phyloP scores from a whole-genome alignment of 371 early-diverging fungal genomes.

The Thermomucor indicae-seudaticae region DNA sequence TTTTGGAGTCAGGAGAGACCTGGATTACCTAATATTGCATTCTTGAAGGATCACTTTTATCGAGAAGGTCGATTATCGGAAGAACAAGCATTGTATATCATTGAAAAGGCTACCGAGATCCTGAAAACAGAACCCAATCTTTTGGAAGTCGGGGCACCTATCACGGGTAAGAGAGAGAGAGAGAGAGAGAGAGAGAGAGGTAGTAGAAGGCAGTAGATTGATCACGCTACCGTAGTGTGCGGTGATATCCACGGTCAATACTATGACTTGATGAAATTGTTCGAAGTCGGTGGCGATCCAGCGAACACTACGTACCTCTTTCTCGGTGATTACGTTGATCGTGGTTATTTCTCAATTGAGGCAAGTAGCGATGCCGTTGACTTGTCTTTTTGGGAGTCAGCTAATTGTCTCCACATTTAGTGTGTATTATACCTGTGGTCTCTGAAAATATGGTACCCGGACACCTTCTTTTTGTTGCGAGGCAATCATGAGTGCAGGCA shows the following conservation, averaged over 20 bases:
- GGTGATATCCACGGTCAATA: constrained; percentile 99
- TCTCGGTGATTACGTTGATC: constrained; percentile 98
- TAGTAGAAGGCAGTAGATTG: background rate
- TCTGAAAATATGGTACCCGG: constrained; percentile 90
- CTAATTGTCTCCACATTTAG: constrained; percentile 27
- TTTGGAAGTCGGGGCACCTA: constrained; percentile 84
- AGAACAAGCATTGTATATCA: constrained; percentile 85
- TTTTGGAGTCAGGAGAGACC: constrained; percentile 60
- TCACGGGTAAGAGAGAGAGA: constrained; percentile 63
- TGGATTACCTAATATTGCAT: constrained; percentile 75
- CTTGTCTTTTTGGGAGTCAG: background rate
- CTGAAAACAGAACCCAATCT: constrained; percentile 80
- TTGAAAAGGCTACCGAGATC: constrained; percentile 71
- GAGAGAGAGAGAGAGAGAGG: background rate
- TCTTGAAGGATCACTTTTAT: constrained; percentile 84
- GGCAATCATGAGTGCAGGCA: constrained; percentile 99
- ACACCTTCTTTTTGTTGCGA: constrained; percentile 86
- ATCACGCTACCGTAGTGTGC: constrained; percentile 60
- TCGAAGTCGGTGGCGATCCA: constrained; percentile 96
- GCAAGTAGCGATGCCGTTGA: background rate
- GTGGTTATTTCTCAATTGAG: constrained; percentile 74
- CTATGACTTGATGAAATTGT: constrained; percentile 97
- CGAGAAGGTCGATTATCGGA: constrained; percentile 89
- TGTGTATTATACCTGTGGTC: constrained; percentile 91
- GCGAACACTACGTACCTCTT: constrained; percentile 85